These are phyloP conservation scores for Lobulomyces angularis DNA, from an alignment of 192 early-diverging fungal genomes.

Conservation along the genomic window DNA sequence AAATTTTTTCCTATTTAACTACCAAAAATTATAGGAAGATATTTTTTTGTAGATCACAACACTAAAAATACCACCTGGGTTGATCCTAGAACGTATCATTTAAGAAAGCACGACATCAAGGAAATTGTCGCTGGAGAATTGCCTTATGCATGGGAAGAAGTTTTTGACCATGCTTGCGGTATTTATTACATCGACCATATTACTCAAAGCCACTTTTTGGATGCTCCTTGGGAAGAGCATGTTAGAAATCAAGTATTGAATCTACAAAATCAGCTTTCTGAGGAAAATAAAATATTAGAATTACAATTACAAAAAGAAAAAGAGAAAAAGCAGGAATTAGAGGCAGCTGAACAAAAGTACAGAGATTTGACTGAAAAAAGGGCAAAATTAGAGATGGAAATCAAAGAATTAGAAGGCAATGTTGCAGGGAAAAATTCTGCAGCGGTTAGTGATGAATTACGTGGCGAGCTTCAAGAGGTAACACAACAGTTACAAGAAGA, in stretches of 20 bases:
- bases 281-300: conserved; percentile 1
- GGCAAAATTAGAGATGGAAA: background rate
- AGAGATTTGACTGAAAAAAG: background rate
- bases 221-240: conserved; percentile 15
- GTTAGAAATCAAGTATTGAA: conserved; percentile 8
- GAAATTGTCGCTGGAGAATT: conserved; percentile 26
- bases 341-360: background rate
- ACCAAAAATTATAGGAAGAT: conserved; percentile 12
- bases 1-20: no score
- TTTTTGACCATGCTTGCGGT: conserved; percentile 8
- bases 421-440: conserved; percentile 3
- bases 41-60: conserved; percentile 36
- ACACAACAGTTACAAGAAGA: no score
- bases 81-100: conserved; percentile 26
- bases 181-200: conserved; percentile 20
- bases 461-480: no score
- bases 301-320: conserved; percentile 3
- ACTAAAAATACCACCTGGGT: conserved; percentile 29
- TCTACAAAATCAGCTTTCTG: conserved; percentile 5
- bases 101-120: conserved; percentile 24
- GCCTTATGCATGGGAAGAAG: conserved; percentile 25
- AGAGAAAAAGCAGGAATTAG: background rate
- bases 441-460: no score
- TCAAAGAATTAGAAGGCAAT: conserved; percentile 1
- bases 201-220: conserved; percentile 19